A percentile compares a stretch with the other conserved stretches of the same genome.
Evolutionary conservation across 495 filamentous ascomycete species (phyloP).

Genomic region (Aspergillus hancockii): DNA sequence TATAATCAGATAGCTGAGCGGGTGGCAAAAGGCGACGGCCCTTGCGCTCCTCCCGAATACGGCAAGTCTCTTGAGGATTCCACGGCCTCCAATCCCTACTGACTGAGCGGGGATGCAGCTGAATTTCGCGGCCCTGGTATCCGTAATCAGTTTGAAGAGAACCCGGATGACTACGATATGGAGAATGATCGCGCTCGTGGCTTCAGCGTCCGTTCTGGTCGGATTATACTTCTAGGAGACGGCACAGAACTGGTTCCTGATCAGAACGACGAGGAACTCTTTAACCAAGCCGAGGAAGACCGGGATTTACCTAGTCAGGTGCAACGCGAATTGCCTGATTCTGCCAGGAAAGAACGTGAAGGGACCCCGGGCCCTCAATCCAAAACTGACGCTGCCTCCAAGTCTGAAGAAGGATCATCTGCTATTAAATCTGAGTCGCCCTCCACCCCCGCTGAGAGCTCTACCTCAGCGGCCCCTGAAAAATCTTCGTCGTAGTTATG

Average conservation of each 20-base stretch:
- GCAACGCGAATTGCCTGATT: conserved; percentile 40
- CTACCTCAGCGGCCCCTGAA: conserved; percentile 23
- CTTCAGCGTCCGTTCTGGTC: conserved; percentile 65
- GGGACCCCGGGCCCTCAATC: conserved; percentile 58
- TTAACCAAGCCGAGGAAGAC: conserved; percentile 82
- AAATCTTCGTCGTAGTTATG: conserved; percentile 34
- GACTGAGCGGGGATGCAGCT: conserved; percentile 63
- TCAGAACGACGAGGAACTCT: conserved; percentile 86
- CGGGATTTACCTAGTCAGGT: conserved; percentile 67
- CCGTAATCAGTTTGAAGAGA: conserved; percentile 90
- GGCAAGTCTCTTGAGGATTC: conserved; percentile 71
- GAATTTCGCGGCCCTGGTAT: conserved; percentile 86
- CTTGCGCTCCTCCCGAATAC: conserved; percentile 98
- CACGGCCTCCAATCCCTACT: conserved; percentile 49
- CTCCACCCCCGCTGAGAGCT: conserved; percentile 44
- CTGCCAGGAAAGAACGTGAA: conserved; percentile 51
- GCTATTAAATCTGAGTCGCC: conserved; percentile 50
- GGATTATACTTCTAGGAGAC: conserved; percentile 93
- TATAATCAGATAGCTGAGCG: conserved; percentile 91
- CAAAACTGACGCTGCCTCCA: conserved; percentile 26
- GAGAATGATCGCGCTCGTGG: conserved; percentile 67
- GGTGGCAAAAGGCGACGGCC: conserved; percentile 95
- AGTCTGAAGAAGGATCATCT: conserved; percentile 20
- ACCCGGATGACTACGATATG: conserved; percentile 87
- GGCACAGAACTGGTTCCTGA: conserved; percentile 87